Base-by-base conservation (phyloP, 768 basidiomycete genomes). In the Amanita exitialis region DNA sequence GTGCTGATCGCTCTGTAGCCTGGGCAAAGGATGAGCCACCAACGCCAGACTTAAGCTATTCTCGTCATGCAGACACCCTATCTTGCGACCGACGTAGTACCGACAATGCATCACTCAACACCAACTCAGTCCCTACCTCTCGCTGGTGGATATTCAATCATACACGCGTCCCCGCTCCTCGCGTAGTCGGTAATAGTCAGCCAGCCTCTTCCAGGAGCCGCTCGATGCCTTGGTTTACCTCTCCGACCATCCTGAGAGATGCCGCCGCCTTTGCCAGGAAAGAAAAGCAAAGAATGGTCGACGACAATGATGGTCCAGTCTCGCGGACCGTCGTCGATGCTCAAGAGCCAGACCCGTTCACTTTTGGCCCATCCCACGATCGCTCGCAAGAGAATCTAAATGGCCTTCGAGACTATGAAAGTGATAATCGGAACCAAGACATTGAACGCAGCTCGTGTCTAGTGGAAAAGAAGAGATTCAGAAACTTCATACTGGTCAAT, bases 1-100 rank as follows among this genome's bases (percentile, higher is more conserved):
- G 48, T 25, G 20, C 52, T 52, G 38, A 51, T 46, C 37, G 30
- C 48, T 44, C 10, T 48, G 8, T 56, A 91, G 88, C 89, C 44
- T 91, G 88, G 88, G 89, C 88, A 3, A 73, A 77, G 57, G 83
- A 90, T 61, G 89, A 91, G 60, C 86, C 86, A 3, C 85, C 86
- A 3, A 88, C 86, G 0, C 85, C 86, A 1, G 76, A 68, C 38
- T 8, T 10, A 12, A 36, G 16, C 49, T 6, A 7, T n/a, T 44
- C 41, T 2, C 74, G 79, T 44, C 72, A 70, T 27, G 56, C 59
- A 4, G 55, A 49, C 44, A 53, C 57, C 25, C 53, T 56, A 46
- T 59, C 61, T 15, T 58, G 66, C 49, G 71, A 74, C 30, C 61
- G 70, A 35, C 73, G 72, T 12, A 70, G 74, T 13, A 76, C 75